Percentiles rank a stretch among this genome's conserved stretches.
These are phyloP conservation scores for Podaxis sp. DNA, from an alignment of 768 basidiomycete species.

Conservation along the genomic window DNA sequence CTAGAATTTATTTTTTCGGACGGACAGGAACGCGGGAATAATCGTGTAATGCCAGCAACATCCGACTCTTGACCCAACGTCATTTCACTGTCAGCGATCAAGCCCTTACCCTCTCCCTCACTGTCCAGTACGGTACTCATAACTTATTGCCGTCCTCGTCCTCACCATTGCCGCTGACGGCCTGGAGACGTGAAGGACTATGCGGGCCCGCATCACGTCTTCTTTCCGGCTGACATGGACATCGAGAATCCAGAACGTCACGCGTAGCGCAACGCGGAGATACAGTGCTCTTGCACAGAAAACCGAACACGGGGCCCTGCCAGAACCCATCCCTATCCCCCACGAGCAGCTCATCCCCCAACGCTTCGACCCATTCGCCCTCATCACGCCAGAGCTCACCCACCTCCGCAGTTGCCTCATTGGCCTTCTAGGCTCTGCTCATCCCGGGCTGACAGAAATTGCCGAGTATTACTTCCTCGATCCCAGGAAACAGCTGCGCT, in stretches of 20 bases:
- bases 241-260: constrained; percentile 15
- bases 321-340: constrained; percentile 25
- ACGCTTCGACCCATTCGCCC: constrained; percentile 53
- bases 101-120: not conserved
- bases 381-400: constrained; percentile 71
- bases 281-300: constrained; percentile 40
- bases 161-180: not conserved
- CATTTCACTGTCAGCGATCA: not conserved
- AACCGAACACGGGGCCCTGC: constrained; percentile 23
- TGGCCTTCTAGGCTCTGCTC: constrained; percentile 79
- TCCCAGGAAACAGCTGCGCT: constrained; percentile 87
- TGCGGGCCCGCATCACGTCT: constrained; percentile 11
- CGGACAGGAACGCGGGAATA: constrained; percentile 15
- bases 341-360: constrained; percentile 17
- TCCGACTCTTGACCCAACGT: constrained; percentile 8
- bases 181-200: not conserved
- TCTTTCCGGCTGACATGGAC: constrained; percentile 13
- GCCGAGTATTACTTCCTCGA: constrained; percentile 91
- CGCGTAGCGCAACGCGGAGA: constrained; percentile 29
- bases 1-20: not conserved
- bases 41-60: constrained; percentile 12
- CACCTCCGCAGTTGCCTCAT: constrained; percentile 70
- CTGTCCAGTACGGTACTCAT: not conserved
- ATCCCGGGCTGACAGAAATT: constrained; percentile 82
- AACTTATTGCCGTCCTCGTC: not conserved